phyloP scores from a whole-genome alignment of 257 asterid species.

The Buddleja alternifolia region DNA sequence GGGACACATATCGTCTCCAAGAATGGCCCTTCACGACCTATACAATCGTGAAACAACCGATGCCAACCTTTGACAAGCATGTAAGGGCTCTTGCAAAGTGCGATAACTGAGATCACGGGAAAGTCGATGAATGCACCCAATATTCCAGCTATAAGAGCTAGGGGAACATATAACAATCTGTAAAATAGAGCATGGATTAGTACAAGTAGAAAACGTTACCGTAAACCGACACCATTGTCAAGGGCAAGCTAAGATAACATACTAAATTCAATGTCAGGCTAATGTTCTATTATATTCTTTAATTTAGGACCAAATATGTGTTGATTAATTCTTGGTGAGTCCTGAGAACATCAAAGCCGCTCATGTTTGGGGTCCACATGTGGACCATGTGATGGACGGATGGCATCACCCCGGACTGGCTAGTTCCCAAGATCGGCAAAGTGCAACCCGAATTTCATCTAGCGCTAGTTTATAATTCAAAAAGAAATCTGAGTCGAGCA shows the following conservation, averaged over 20 bases:
- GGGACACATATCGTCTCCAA: constrained; percentile 96
- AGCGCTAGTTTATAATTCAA: too few relatives aligned
- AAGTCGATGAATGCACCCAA: constrained; percentile 69
- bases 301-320: too few relatives aligned
- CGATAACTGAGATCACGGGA: constrained; percentile 60
- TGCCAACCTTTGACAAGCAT: constrained; percentile 95
- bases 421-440: too few relatives aligned
- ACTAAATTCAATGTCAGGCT: not conserved
- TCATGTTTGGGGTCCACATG: too few relatives aligned
- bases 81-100: constrained; percentile 73
- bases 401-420: too few relatives aligned
- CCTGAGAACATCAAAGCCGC: too few relatives aligned
- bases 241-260: not conserved
- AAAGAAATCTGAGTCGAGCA: too few relatives aligned
- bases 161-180: constrained; percentile 76
- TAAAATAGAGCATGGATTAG: constrained; percentile 22
- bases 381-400: too few relatives aligned
- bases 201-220: constrained; percentile 5
- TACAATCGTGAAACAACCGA: constrained; percentile 89
- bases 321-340: too few relatives aligned
- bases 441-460: too few relatives aligned
- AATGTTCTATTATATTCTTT: too few relatives aligned
- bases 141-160: constrained; percentile 63
- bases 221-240: not conserved
- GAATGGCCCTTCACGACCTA: constrained; percentile 97